phyloP scores from a whole-genome alignment of 345 rosid species.

The Microcos paniculata region DNA sequence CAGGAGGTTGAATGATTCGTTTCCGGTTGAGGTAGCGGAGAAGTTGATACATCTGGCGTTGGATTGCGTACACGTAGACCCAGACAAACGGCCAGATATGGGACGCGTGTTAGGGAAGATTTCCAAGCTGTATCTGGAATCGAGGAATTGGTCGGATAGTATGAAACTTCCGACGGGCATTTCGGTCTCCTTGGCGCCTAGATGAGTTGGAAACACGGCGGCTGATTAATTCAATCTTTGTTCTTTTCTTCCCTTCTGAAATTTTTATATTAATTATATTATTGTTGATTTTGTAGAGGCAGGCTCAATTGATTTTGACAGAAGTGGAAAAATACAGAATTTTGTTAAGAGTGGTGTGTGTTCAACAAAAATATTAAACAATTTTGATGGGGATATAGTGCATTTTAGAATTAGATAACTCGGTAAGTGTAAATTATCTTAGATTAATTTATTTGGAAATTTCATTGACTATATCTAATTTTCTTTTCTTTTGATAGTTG shows the following conservation, averaged over 20 bases:
- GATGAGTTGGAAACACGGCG: conserved; percentile 33
- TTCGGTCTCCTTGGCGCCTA: conserved; percentile 63
- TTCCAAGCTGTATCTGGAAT: conserved; percentile 64
- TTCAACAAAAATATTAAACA: too few species aligned
- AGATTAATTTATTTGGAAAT: background rate
- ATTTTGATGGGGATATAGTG: too few species aligned
- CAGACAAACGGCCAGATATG: conserved; percentile 73
- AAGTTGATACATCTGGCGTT: conserved; percentile 56
- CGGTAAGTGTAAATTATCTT: background rate
- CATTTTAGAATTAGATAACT: background rate
- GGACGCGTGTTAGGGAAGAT: conserved; percentile 79
- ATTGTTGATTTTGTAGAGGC: background rate
- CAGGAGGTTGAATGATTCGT: conserved; percentile 68
- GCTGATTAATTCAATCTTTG: background rate
- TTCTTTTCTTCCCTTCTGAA: too few species aligned
- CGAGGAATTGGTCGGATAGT: conserved; percentile 54
- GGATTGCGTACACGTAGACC: conserved; percentile 65
- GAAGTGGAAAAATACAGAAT: background rate
- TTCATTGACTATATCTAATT: background rate
- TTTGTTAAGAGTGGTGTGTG: too few species aligned
- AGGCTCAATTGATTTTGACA: conserved; percentile 9
- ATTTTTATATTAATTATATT: background rate
- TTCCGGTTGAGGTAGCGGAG: conserved; percentile 68
- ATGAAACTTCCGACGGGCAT: conserved; percentile 47
- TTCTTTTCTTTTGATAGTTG: background rate